Base-by-base conservation (phyloP, 2,329 filamentous ascomycete genomes). In the Stagonosporopsis rhizophila region DNA sequence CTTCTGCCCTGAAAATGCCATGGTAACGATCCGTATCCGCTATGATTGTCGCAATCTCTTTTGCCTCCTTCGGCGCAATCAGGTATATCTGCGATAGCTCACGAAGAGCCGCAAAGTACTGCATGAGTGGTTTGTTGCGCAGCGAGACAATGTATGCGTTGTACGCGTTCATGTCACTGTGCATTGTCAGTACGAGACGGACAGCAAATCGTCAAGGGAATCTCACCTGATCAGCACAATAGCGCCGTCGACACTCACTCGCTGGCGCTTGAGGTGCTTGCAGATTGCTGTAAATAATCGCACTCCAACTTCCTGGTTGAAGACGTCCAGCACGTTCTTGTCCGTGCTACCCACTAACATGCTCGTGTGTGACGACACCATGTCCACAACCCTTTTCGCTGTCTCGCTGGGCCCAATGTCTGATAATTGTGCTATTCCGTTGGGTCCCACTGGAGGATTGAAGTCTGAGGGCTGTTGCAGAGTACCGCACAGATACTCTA, bases 301-400 rank as follows among this genome's bases (percentile, higher is more conserved):
- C 61, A 97, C 85, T 0, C 95, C 95, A 23, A 99, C 94, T 79
- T 99, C 95, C 77, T 95, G 92, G 75, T 96, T 97, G 82, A 99
- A 99, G 14, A 99, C 95, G 72, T 99, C 95, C 23, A 99, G 87
- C 83, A 96, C 96, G 60, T 91, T 94, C 81, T 99, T 99, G 74
- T 99, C 95, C 1, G 94, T 98, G 73, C 91, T 96, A 59, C 95
- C 95, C 4, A 91, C 86, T 12, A 99, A 83, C 92, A 99, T 97
- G 71, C 85, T 87, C 1, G 93, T 98, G 75, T 99, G 95, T 15
- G 89, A 89, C 20, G 88, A 89, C 14, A 98, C 90, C 37, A 98
- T 86, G 38, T 92, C 88, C 23, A 96, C 90, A 45, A 99, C 88
- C 48, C 89, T 88, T 61, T 81, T 83, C 4, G 95, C 93, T 15